A percentile compares a stretch with the other conserved stretches of the same genome.
Evolutionary conservation across 176 grass and related monocot species (phyloP).

Genomic region (Chloris gayana): DNA sequence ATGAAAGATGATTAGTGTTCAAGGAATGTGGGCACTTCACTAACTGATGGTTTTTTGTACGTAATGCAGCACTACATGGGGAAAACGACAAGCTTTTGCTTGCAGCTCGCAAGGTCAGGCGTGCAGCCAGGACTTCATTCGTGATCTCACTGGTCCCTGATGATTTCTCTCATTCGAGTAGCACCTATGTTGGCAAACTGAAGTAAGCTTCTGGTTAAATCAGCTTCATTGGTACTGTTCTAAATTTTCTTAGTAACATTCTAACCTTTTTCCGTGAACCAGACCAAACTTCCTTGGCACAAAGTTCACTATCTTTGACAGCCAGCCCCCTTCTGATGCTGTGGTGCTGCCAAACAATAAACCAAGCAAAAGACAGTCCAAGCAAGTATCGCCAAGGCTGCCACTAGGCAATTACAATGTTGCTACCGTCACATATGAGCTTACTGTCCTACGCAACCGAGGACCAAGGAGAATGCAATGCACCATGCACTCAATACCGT

Average conservation of each 20-base stretch:
- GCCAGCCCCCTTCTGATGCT: slow-evolving; percentile 73
- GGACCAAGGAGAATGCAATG: slow-evolving; percentile 96
- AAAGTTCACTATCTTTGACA: slow-evolving; percentile 94
- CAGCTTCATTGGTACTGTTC: not conserved
- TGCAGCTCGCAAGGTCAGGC: slow-evolving; percentile 86
- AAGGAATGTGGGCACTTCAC: not conserved
- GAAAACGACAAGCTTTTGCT: slow-evolving; percentile 94
- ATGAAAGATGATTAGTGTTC: not conserved
- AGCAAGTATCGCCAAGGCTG: slow-evolving; percentile 92
- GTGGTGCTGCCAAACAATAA: slow-evolving; percentile 56
- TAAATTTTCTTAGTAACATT: not conserved
- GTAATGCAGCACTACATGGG: slow-evolving; percentile 71
- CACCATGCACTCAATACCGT: slow-evolving; percentile 83
- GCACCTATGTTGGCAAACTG: slow-evolving; percentile 94
- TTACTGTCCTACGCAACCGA: slow-evolving; percentile 90
- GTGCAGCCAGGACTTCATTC: slow-evolving; percentile 75
- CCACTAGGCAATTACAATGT: slow-evolving; percentile 89
- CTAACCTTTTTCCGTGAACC: slow-evolving; percentile 37
- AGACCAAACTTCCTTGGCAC: slow-evolving; percentile 98
- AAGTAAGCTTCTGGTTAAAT: slow-evolving; percentile 53
- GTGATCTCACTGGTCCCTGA: slow-evolving; percentile 76
- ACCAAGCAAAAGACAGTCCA: slow-evolving; percentile 70
- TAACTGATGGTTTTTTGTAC: slow-evolving; percentile 22
- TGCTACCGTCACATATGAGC: slow-evolving; percentile 79
- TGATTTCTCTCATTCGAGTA: slow-evolving; percentile 92